Conservation (phyloP, 2,329 filamentous ascomycete genomes). For the Alternaria longipes region DNA sequence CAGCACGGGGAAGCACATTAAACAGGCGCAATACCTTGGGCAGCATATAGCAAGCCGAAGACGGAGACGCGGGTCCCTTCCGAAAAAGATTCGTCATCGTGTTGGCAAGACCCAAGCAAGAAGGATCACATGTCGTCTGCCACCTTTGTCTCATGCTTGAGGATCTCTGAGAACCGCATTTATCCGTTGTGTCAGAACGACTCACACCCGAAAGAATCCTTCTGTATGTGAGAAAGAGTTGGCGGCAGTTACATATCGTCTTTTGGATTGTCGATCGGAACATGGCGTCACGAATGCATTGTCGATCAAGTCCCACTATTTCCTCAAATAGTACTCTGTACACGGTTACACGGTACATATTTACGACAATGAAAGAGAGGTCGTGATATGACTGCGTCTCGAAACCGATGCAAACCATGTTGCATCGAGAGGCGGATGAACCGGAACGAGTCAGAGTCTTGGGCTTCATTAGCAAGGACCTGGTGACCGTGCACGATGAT, state of each 20-base stretch:
- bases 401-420: slow-evolving; percentile 13
- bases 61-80: neutral
- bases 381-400: slow-evolving; percentile 6
- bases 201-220: neutral
- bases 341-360: slow-evolving; percentile 4
- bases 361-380: slow-evolving; percentile 1
- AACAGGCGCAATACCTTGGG: neutral
- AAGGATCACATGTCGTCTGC: slow-evolving; percentile 6
- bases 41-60: neutral
- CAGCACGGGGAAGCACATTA: neutral
- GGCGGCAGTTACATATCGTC: slow-evolving; percentile 12
- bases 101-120: slow-evolving; percentile 2
- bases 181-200: slow-evolving; percentile 1
- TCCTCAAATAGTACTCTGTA: neutral
- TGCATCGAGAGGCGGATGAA: slow-evolving; percentile 16
- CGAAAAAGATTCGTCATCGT: slow-evolving; percentile 1
- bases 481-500: slow-evolving; percentile 16
- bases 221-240: slow-evolving; percentile 1
- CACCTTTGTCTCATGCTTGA: slow-evolving; percentile 1
- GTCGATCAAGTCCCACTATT: neutral
- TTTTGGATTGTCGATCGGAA: slow-evolving; percentile 10
- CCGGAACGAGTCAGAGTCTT: slow-evolving; percentile 26
- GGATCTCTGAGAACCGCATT: neutral
- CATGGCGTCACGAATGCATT: slow-evolving; percentile 13
- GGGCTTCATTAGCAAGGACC: slow-evolving; percentile 17